These are phyloP conservation scores for Fusarium sp. DNA, from an alignment of 2,329 filamentous ascomycete genomes.

Conservation along the genomic window DNA sequence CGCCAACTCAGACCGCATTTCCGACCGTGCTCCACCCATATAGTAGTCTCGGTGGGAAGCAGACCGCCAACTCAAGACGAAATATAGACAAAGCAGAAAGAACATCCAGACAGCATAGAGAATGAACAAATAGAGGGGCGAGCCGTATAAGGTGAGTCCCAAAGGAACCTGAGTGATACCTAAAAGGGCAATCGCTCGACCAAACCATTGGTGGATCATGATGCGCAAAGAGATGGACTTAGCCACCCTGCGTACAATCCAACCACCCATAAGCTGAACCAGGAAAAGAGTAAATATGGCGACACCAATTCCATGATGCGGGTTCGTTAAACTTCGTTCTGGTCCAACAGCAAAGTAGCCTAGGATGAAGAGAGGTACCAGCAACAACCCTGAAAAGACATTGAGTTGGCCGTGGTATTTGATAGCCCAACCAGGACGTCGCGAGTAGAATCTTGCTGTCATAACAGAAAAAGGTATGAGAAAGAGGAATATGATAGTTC, in stretches of 20 bases:
- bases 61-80: constrained; percentile 80
- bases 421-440: constrained; percentile 70
- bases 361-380: constrained; percentile 78
- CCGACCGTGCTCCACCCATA: constrained; percentile 68
- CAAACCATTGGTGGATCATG: constrained; percentile 89
- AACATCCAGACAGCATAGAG: constrained; percentile 84
- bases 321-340: constrained; percentile 78
- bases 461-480: constrained; percentile 81
- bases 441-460: constrained; percentile 76
- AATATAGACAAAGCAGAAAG: constrained; percentile 79
- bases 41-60: constrained; percentile 67
- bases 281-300: constrained; percentile 81
- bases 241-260: constrained; percentile 68
- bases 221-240: constrained; percentile 63
- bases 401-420: constrained; percentile 81
- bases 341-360: constrained; percentile 85
- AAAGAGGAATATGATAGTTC: constrained; percentile 78
- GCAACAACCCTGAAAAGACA: constrained; percentile 74
- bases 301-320: constrained; percentile 86
- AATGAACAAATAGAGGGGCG: constrained; percentile 86
- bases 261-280: constrained; percentile 77
- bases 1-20: constrained; percentile 55
- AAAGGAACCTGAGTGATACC: constrained; percentile 90
- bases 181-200: constrained; percentile 80
- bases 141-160: constrained; percentile 91